These are phyloP conservation scores for Petrea volubilis DNA, from an alignment of 257 asterid genomes.

Conservation along the genomic window DNA sequence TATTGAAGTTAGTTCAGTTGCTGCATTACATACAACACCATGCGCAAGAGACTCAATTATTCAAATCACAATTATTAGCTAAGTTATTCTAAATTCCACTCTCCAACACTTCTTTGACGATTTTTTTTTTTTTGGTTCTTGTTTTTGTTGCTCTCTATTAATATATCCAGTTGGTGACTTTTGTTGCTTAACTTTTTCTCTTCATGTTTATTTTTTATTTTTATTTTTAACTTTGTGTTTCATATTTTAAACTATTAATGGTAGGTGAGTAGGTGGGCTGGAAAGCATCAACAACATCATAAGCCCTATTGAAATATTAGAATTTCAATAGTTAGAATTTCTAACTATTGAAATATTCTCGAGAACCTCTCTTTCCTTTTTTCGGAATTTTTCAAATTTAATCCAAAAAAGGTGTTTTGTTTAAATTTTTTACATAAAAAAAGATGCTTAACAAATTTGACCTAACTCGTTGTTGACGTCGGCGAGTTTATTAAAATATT, in stretches of 20 bases:
- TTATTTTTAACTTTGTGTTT: neutral
- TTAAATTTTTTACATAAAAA: no score
- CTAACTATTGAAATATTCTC: conserved; percentile 21
- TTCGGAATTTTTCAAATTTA: no score
- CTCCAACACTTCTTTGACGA: neutral
- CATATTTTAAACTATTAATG: neutral
- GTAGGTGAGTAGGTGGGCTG: neutral
- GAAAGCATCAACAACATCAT: neutral
- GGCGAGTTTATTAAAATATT: no score
- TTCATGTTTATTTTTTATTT: neutral
- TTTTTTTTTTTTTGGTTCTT: no score
- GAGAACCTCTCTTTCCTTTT: neutral
- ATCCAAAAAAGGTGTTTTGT: no score
- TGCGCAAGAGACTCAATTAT: conserved; percentile 4
- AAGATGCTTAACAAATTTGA: no score
- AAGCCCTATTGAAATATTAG: neutral
- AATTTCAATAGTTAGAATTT: no score
- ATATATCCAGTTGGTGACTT: conserved; percentile 2
- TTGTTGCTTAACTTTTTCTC: neutral
- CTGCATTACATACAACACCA: conserved; percentile 15
- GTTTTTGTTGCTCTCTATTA: neutral
- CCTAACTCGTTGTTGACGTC: no score
- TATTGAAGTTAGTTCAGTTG: neutral
- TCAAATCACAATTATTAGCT: neutral
- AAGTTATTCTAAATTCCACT: neutral